phyloP scores from a whole-genome alignment of 1,284 basidiomycete genomes.

The Malassezia globosa region DNA sequence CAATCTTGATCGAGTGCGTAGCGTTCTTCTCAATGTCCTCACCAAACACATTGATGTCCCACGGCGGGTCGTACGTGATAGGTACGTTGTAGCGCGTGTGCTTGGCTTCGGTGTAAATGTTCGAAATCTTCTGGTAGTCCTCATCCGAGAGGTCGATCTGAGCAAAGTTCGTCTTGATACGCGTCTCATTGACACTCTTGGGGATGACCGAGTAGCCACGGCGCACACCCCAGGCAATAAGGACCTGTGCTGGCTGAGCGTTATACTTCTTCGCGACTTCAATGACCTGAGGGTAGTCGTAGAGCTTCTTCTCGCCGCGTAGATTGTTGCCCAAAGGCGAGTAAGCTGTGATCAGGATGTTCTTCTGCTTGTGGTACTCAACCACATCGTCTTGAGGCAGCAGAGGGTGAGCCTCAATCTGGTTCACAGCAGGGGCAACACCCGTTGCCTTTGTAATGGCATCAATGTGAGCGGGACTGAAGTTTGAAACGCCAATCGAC shows the following conservation, averaged over 20 bases:
- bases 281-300: constrained; percentile 41
- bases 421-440: constrained; percentile 66
- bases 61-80: constrained; percentile 23
- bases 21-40: constrained; percentile 32
- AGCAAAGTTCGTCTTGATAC: constrained; percentile 47
- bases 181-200: constrained; percentile 46
- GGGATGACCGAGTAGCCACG: constrained; percentile 48
- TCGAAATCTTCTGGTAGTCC: constrained; percentile 37
- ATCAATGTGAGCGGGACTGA: constrained; percentile 58
- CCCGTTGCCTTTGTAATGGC: constrained; percentile 64
- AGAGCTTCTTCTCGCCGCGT: constrained; percentile 28
- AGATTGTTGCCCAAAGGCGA: constrained; percentile 48
- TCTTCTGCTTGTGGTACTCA: constrained; percentile 28
- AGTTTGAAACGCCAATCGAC: constrained; percentile 62
- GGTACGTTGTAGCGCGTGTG: constrained; percentile 43
- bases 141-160: constrained; percentile 42
- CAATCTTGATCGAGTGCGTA: constrained; percentile 27
- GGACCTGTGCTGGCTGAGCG: constrained; percentile 44
- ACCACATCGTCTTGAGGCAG: constrained; percentile 43
- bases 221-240: constrained; percentile 48
- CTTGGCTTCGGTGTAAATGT: constrained; percentile 25
- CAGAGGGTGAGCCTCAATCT: constrained; percentile 69
- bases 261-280: constrained; percentile 45
- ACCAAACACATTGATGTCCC: constrained; percentile 39
- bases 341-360: constrained; percentile 48